A percentile compares a stretch with the other conserved stretches of the same genome.
phyloP scores from a whole-genome alignment of 1,139 yeast genomes.

The Lodderomyces oxycetoniae region DNA sequence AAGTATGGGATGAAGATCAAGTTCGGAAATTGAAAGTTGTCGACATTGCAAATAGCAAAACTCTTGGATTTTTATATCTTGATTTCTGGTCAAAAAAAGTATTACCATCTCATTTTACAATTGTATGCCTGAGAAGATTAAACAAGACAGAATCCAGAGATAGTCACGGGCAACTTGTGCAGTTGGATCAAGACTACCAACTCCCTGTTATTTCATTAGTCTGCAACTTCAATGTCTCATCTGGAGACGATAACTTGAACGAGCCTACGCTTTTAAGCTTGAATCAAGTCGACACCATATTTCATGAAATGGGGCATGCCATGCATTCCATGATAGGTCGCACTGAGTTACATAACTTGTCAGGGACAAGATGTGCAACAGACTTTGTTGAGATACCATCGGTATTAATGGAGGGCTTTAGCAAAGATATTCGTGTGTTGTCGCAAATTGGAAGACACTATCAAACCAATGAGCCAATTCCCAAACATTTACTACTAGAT shows the following conservation, averaged over 20 bases:
- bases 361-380: slow-evolving; percentile 93
- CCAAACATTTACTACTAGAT: slow-evolving; percentile 43
- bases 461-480: slow-evolving; percentile 60
- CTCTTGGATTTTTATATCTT: slow-evolving; percentile 38
- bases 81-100: slow-evolving; percentile 48
- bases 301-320: slow-evolving; percentile 99
- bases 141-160: slow-evolving; percentile 27
- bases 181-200: slow-evolving; percentile 59
- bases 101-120: slow-evolving; percentile 90
- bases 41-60: slow-evolving; percentile 24
- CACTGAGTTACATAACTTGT: slow-evolving; percentile 82
- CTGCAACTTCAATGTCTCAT: slow-evolving; percentile 58
- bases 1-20: slow-evolving; percentile 79
- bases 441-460: slow-evolving; percentile 71
- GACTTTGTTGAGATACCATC: slow-evolving; percentile 97
- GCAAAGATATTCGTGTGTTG: slow-evolving; percentile 74
- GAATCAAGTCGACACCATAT: slow-evolving; percentile 84
- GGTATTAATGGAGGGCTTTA: slow-evolving; percentile 89
- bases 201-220: slow-evolving; percentile 86
- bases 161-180: slow-evolving; percentile 40
- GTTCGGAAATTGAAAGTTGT: slow-evolving; percentile 75
- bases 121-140: slow-evolving; percentile 77
- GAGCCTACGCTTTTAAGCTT: slow-evolving; percentile 57
- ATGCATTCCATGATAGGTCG: slow-evolving; percentile 96
- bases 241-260: too few species aligned